Evolutionary conservation across 73 alveolate genomes (phyloP).

Genomic region (Paramecium pentaurelia): DNA sequence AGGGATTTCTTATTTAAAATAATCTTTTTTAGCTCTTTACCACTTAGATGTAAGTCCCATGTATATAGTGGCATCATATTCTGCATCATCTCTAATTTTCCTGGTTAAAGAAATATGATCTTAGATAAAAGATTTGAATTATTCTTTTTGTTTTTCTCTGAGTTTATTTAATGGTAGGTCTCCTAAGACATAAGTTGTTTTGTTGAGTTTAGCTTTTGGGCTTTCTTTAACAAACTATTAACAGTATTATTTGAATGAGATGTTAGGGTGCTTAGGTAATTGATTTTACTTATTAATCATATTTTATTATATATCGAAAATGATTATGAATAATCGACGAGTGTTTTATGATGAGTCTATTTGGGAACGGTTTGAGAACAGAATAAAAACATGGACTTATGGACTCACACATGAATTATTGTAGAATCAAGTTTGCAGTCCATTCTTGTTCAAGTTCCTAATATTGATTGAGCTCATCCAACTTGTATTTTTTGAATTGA

Average conservation of each 20-base stretch:
- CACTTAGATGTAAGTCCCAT: not conserved
- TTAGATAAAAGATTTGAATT: not conserved
- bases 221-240: not conserved
- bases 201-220: not conserved
- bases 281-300: not conserved
- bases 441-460: conserved; percentile 51
- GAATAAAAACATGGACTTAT: conserved; percentile 54
- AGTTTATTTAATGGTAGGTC: not conserved
- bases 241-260: not conserved
- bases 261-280: not conserved
- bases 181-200: not conserved
- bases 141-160: not conserved
- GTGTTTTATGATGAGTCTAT: conserved; percentile 60
- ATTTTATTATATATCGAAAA: not conserved
- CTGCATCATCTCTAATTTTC: not conserved
- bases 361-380: conserved; percentile 55
- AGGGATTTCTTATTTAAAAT: not conserved
- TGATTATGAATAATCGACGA: conserved; percentile 49
- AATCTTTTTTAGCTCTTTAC: not conserved
- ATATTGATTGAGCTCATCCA: conserved; percentile 47
- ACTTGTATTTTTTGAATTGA: conserved; percentile 28
- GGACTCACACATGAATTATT: conserved; percentile 61
- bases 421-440: conserved; percentile 34
- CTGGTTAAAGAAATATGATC: not conserved
- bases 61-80: not conserved